Evolutionary conservation across 768 basidiomycete species (phyloP), one percentile per base, ranked within the genome.

Genomic region (Tricholoma terreum): DNA sequence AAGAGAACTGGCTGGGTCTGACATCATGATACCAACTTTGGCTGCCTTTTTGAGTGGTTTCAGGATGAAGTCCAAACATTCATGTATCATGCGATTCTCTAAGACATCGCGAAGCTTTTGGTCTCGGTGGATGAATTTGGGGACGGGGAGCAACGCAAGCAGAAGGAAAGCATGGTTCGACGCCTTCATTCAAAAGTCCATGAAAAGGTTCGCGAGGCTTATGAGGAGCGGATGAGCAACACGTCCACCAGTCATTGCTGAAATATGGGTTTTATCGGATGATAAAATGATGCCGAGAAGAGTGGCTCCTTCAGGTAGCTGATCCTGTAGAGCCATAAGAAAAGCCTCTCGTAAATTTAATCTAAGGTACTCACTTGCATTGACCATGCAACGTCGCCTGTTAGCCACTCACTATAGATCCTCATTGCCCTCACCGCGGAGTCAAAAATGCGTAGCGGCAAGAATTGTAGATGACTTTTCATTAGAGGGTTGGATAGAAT

Each of bases 1-100:
- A 8, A 49, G 42, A n/a, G 49, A 57, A 2, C 72, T 71, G 4
- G 55, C 12, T 22, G 70, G 68, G 50, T 73, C 67, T 6, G 60
- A 62, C 66, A 75, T 65, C 59, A 69, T 63, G 10, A 60, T 46
- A 0, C 73, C 70, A 52, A 61, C 34, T 35, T 50, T 4, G 5
- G 71, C 68, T 2, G 73, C 72, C 11, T 30, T 59, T 49, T 74
- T 75, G 43, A 75, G 59, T 0, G 65, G 69, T 6, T 40, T 6
- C n/a, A 64, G 62, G 15, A 76, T 56, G 3, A 73, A 60, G 24
- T 74, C 72, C 0, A 75, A 52, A 27, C 62, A 63, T 6, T 59
- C 50, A 48, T 76, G 73, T 27, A 65, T 67, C 0, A 75, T 55
- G 3, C 65, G 51, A 22, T 54, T 56, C n/a, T 61, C 64, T n/a